Percentiles rank a stretch among this genome's conserved stretches.
phyloP scores from a whole-genome alignment of 768 basidiomycete species.

The Trichaptum fuscoviolaceum region DNA sequence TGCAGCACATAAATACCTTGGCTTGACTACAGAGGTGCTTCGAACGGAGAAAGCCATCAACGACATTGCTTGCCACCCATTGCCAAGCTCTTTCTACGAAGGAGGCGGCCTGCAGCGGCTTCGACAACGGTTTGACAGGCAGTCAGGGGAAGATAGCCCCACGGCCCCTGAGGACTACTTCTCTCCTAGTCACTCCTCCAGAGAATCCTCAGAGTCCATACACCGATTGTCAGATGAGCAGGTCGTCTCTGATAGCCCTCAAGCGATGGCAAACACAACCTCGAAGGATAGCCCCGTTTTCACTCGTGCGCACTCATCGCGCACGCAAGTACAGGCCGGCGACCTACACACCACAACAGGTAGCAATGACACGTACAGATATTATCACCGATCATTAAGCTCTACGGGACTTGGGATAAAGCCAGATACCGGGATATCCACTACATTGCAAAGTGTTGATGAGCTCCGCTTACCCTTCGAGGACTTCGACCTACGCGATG shows the following conservation, averaged over 20 bases:
- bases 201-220: not conserved
- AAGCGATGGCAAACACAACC: conserved; percentile 8
- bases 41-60: conserved; percentile 97
- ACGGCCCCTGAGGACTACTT: conserved; percentile 54
- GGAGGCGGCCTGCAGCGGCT: conserved; percentile 86
- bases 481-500: conserved; percentile 92
- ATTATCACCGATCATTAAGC: conserved; percentile 14
- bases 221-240: not conserved
- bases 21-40: conserved; percentile 90
- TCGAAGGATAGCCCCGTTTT: conserved; percentile 11
- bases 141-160: conserved; percentile 32
- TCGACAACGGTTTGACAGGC: conserved; percentile 81
- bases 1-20: conserved; percentile 94
- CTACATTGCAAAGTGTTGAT: not conserved
- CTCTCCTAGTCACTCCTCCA: conserved; percentile 19
- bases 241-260: not conserved
- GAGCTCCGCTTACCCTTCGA: conserved; percentile 38
- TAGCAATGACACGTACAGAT: conserved; percentile 11
- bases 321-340: conserved; percentile 66
- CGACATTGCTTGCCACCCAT: conserved; percentile 91
- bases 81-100: conserved; percentile 88
- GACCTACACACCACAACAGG: conserved; percentile 31
- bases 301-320: conserved; percentile 28
- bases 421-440: not conserved
- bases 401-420: not conserved